Evolutionary conservation across 148 eudicot species (phyloP), one percentile per base, ranked within the genome.

Genomic region (Rhododendron henanense): DNA sequence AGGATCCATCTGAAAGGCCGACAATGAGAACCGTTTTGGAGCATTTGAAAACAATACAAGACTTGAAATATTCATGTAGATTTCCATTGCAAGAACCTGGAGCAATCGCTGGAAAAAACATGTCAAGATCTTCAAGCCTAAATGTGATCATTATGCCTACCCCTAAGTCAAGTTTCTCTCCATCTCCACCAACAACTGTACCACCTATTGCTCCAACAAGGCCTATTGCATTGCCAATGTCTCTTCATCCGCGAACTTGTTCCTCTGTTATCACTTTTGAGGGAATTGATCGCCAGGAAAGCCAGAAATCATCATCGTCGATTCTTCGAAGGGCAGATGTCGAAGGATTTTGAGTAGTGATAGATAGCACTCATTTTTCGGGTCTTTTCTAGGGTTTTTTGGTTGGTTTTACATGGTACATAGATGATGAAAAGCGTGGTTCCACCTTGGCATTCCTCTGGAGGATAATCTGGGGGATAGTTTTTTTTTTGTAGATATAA

Each of bases 1-100:
- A 91, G 76, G 99, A 95, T 86, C 98, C 99, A 53, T 93, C 98
- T 9, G 98, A 94, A 81, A 91, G 99, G 87, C 98, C 99, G 78
- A 96, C 99, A 41, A 94, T 95, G 99, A 94, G 99, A 91, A 91
- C 89, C 10, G 81, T 95, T 3, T 89, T 87, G 35, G 94, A 95
- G 61, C 91, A 90, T 83, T 92, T 96, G 50, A 95, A 92, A 86
- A 75, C 90, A 79, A 89, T 96, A 65, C 99, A 94, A 87, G 97
- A 95, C 79, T 89, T 95, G 88, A 96, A 95, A 85, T 89, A 90
- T 80, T 89, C 96, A 1, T 95, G 93, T 81, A 86, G 92, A 83
- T 96, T 94, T 86, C 97, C 97, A 55, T 88, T 96, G 84, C 98
- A 96, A 90, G 98, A 96, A 63, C 98, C 99, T 2, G 94, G 91